Conservation (phyloP, 345 rosid species). For the Balakata baccata region DNA sequence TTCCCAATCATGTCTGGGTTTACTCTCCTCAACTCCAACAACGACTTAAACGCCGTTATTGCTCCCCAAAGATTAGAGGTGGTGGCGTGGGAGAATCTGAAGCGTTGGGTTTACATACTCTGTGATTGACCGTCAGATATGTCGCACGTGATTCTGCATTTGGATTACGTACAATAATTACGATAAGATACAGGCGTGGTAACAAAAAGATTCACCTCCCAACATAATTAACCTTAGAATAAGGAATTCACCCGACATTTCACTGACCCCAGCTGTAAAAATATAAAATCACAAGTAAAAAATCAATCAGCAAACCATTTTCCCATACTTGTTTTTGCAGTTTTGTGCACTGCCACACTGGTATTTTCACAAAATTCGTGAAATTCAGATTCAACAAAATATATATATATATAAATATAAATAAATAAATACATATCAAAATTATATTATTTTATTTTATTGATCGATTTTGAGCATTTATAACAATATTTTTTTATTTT, state of each 20-base stretch:
- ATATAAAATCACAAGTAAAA: background rate
- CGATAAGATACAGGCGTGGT: constrained; percentile 39
- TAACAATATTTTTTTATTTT: too few relatives aligned
- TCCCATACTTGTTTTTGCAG: background rate
- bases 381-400: too few relatives aligned
- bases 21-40: constrained; percentile 22
- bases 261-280: constrained; percentile 11
- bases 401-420: too few relatives aligned
- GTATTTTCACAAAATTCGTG: too few relatives aligned
- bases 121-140: constrained; percentile 13
- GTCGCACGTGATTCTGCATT: constrained; percentile 23
- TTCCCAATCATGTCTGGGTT: constrained; percentile 19
- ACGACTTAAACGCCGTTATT: constrained; percentile 22
- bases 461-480: too few relatives aligned
- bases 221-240: constrained; percentile 22
- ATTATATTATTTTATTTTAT: too few relatives aligned
- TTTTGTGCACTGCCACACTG: too few relatives aligned
- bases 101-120: background rate
- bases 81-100: constrained; percentile 20
- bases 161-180: constrained; percentile 30
- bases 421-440: too few relatives aligned
- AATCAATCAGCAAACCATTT: background rate
- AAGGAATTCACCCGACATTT: constrained; percentile 1
- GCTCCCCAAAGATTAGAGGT: background rate
- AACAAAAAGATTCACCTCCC: constrained; percentile 39